A percentile compares a stretch with the other conserved stretches of the same genome.
phyloP scores from a whole-genome alignment of 2,329 filamentous ascomycete species.

The Neofusicoccum laricinum region DNA sequence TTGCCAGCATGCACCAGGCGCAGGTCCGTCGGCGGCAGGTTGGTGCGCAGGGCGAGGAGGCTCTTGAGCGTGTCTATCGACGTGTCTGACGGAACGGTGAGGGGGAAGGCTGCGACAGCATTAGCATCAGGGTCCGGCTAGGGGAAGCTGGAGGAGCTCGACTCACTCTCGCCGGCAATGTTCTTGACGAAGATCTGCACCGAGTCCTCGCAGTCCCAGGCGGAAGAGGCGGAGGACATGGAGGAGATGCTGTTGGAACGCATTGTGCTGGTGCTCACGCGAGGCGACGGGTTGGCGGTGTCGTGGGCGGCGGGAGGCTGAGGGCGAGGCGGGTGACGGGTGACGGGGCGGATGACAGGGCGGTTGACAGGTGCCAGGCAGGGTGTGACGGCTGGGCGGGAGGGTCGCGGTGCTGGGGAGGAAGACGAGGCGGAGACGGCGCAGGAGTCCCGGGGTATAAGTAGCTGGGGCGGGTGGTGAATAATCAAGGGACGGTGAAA shows the following conservation, averaged over 20 bases:
- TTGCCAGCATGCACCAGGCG: constrained; percentile 59
- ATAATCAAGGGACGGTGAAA: constrained; percentile 15
- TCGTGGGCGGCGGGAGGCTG: background rate
- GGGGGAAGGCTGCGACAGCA: constrained; percentile 50
- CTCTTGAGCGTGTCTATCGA: constrained; percentile 55
- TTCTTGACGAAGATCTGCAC: constrained; percentile 63
- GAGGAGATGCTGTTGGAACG: constrained; percentile 37
- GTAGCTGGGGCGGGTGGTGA: constrained; percentile 7
- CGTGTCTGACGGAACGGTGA: constrained; percentile 53
- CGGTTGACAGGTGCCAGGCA: background rate
- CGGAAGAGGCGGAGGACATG: constrained; percentile 39
- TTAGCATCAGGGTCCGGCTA: constrained; percentile 22
- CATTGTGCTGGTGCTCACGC: constrained; percentile 3
- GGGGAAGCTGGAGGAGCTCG: constrained; percentile 21
- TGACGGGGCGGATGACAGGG: background rate
- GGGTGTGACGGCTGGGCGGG: background rate
- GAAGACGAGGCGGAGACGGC: background rate
- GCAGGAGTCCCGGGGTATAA: constrained; percentile 2
- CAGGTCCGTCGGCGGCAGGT: constrained; percentile 49
- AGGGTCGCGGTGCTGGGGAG: background rate
- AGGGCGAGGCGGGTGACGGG: background rate
- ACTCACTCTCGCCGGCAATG: constrained; percentile 57
- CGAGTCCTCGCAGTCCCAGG: constrained; percentile 47
- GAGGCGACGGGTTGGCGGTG: background rate
- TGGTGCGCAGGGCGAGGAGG: constrained; percentile 57